Evolutionary conservation across 2,329 filamentous ascomycete genomes (phyloP).

Genomic region (Zasmidium angulare): DNA sequence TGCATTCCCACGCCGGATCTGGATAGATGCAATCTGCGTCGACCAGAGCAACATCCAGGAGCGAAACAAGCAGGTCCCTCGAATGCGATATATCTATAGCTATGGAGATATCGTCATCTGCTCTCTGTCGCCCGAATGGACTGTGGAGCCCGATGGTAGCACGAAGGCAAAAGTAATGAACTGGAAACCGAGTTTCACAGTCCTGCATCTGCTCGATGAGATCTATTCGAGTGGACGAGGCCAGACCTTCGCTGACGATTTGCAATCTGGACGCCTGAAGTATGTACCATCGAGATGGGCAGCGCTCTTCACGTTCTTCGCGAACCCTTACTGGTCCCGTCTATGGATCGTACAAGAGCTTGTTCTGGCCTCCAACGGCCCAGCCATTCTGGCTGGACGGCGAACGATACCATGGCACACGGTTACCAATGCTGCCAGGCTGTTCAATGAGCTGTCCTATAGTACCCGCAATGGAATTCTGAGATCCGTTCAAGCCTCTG

Average conservation of each 20-base stretch:
- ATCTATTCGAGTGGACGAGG: neutral
- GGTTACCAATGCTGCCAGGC: neutral
- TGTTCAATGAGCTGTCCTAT: neutral
- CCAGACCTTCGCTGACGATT: neutral
- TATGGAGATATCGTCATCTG: neutral
- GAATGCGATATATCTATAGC: slow-evolving; percentile 15
- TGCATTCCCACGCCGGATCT: neutral
- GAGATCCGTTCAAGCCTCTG: neutral
- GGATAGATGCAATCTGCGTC: slow-evolving; percentile 15
- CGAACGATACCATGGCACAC: neutral
- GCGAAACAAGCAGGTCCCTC: slow-evolving; percentile 5
- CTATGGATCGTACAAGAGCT: slow-evolving; percentile 14
- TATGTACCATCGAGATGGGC: neutral
- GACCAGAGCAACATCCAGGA: slow-evolving; percentile 10
- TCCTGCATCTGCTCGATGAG: neutral
- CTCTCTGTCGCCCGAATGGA: neutral
- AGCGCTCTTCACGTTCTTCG: neutral
- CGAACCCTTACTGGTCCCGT: slow-evolving; percentile 4
- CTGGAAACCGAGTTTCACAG: neutral
- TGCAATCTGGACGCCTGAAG: neutral
- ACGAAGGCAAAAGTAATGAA: neutral
- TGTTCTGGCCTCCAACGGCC: neutral
- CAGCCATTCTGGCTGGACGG: neutral
- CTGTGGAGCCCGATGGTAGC: neutral
- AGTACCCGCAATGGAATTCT: neutral